Base-by-base conservation (phyloP, 306 rosid species). In the Prunus mongolica region DNA sequence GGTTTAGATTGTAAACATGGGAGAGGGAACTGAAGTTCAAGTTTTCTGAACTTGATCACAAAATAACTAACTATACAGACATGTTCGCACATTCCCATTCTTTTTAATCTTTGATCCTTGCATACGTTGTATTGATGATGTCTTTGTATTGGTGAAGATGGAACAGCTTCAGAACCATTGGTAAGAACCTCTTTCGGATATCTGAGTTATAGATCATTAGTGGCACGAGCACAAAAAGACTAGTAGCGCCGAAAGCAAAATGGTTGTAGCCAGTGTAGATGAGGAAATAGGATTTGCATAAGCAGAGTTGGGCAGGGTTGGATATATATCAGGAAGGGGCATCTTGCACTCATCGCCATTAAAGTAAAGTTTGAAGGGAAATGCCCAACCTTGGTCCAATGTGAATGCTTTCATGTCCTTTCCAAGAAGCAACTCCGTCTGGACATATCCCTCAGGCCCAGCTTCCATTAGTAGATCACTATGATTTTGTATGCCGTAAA, bases 341-440 rank as follows among this genome's bases (percentile, higher is more conserved):
- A 89, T 65, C 92, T 83, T 78, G 15, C 93, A 89, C 71, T 91
- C 93, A 30, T 89, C 92, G 28, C 96, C 96, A 80, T 89, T 89
- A 79, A 91, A 91, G 86, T 89, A 86, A 22, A 91, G 75, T 75
- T 77, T 91, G 72, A 85, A 75, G 16, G 93, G 96, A 83, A 89
- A 89, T 49, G 93, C 88, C 93, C 93, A 89, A 34, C 96, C 90
- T 32, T 87, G 87, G 57, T 84, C 80, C 27, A 91, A 81, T 0
- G 92, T 79, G 66, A 91, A 89, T 64, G 87, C 79, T 22, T 81
- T 78, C 73, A 67, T 82, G 73, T 89, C 90, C 77, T 89, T 87
- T 73, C 65, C 80, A 61, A 91, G 83, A 67, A 89, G 82, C 60
- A 89, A 75, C 77, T 91, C 88, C 25, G 93, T 84, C 19, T 86